Evolutionary conservation across 2,329 filamentous ascomycete genomes (phyloP).

Genomic region (Exophiala spinifera): DNA sequence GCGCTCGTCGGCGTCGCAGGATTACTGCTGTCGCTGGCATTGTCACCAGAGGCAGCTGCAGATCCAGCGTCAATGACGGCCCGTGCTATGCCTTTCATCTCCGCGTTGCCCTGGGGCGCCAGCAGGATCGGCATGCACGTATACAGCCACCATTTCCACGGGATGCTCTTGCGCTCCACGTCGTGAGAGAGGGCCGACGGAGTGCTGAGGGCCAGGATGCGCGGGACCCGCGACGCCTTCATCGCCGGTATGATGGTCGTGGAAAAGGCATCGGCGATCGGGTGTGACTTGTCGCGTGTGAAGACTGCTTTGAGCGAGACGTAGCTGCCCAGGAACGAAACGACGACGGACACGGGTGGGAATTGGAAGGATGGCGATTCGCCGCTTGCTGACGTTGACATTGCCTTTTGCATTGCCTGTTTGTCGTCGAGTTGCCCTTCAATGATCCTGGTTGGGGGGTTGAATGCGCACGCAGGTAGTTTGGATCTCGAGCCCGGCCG

Average conservation of each 20-base stretch:
- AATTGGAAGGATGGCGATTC: slow-evolving; percentile 8
- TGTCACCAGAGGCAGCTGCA: not conserved
- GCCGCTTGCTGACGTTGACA: slow-evolving; percentile 4
- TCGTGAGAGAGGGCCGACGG: slow-evolving; percentile 7
- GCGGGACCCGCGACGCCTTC: slow-evolving; percentile 8
- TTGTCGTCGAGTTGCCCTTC: slow-evolving; percentile 15
- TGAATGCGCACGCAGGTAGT: not conserved
- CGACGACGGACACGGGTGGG: slow-evolving; percentile 10
- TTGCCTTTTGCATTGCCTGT: slow-evolving; percentile 1
- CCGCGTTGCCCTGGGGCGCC: slow-evolving; percentile 16
- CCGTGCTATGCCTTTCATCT: slow-evolving; percentile 20
- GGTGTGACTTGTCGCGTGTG: slow-evolving; percentile 14
- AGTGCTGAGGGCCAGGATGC: slow-evolving; percentile 19
- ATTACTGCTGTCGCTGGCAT: not conserved
- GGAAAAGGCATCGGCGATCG: slow-evolving; percentile 18
- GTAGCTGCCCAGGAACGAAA: slow-evolving; percentile 19
- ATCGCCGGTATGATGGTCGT: slow-evolving; percentile 14
- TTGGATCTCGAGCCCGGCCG: slow-evolving; percentile 4
- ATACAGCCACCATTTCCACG: slow-evolving; percentile 18
- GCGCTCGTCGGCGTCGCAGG: no score
- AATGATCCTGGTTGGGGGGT: slow-evolving; percentile 8
- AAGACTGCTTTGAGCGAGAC: slow-evolving; percentile 7
- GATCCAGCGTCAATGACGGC: slow-evolving; percentile 7
- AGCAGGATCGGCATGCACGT: slow-evolving; percentile 12
- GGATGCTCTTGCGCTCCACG: slow-evolving; percentile 5